Base-by-base conservation (phyloP, 371 early-diverging fungal species). In the Gilbertella persicaria region DNA sequence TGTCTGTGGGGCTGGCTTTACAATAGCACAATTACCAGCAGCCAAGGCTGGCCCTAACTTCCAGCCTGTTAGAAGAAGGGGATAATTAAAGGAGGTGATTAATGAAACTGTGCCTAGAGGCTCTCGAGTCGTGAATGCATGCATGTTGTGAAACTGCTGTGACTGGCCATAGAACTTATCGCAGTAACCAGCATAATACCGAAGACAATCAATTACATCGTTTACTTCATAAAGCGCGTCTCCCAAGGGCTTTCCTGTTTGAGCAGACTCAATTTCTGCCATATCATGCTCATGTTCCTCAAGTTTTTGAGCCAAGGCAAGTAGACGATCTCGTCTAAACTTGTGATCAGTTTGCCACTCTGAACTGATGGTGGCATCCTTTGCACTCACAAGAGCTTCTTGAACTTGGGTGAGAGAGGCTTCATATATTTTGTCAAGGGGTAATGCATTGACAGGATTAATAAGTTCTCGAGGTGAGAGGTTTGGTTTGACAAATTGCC, bases 11-110 rank as follows among this genome's bases (percentile, higher is more conserved):
- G 78, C 78, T 10, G 78, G 74, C 30, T 74, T 71, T 7, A 78
- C 48, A 24, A 78, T 51, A 1, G 59, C 67, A 28, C 62, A 45
- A 35, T 78, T 74, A 16, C 78, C 78, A 37, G 70, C 74, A 0
- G 92, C 92, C 25, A 94, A 78, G 0, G 91, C 89, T 1, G 95
- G 93, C 0, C 82, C 93, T 20, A 93, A 63, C 66, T 93, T 94
- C 93, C 92, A 92, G 0, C 82, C 75, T 0, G 88, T 69, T 28
- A 91, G 64, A 19, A 82, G 56, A 6, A 93, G 62, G 4, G 94
- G 94, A 56, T 89, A 94, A 69, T 94, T 93, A 68, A 89, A 92
- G 20, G 85, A 79, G 21, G 86, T 88, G 46, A 94, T 89, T 28
- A 88, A 66, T 0, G 87, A 91, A 41, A 82, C 75, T 0, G 87